phyloP scores from a whole-genome alignment of 192 early-diverging fungal genomes.

The Entophlyctis helioformis region DNA sequence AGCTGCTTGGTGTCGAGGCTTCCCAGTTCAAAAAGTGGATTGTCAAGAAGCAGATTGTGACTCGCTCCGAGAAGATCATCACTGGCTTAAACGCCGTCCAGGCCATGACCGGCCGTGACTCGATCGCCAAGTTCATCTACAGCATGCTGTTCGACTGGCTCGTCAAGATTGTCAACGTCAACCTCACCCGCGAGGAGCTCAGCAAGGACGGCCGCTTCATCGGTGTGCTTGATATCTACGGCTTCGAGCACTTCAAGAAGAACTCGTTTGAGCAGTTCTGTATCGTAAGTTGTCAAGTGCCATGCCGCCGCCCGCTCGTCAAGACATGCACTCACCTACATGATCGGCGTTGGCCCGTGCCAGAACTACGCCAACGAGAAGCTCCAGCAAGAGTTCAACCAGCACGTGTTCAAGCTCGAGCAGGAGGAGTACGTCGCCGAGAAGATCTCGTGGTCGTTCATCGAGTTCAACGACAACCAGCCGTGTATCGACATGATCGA shows the following conservation, averaged over 20 bases:
- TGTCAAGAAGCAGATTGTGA: slow-evolving; percentile 82
- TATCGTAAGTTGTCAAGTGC: slow-evolving; percentile 37
- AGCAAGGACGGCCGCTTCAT: slow-evolving; percentile 65
- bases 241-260: slow-evolving; percentile 97
- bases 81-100: slow-evolving; percentile 60
- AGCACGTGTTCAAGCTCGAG: slow-evolving; percentile 96
- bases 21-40: slow-evolving; percentile 89
- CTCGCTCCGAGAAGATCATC: slow-evolving; percentile 85
- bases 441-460: slow-evolving; percentile 94
- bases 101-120: slow-evolving; percentile 73
- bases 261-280: slow-evolving; percentile 99
- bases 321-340: too few relatives aligned
- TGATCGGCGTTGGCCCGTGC: too few relatives aligned
- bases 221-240: slow-evolving; percentile 98
- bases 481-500: slow-evolving; percentile 98
- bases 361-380: slow-evolving; percentile 84
- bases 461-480: slow-evolving; percentile 98
- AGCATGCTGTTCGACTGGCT: slow-evolving; percentile 94
- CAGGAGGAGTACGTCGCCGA: slow-evolving; percentile 97
- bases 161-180: slow-evolving; percentile 76
- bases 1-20: slow-evolving; percentile 66
- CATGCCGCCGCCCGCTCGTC: neutral
- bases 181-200: slow-evolving; percentile 35
- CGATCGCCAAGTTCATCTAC: slow-evolving; percentile 96
- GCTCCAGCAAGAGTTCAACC: slow-evolving; percentile 97